These are phyloP conservation scores for Grosmannia penicillata DNA, from an alignment of 2,329 filamentous ascomycete genomes.

Conservation along the genomic window DNA sequence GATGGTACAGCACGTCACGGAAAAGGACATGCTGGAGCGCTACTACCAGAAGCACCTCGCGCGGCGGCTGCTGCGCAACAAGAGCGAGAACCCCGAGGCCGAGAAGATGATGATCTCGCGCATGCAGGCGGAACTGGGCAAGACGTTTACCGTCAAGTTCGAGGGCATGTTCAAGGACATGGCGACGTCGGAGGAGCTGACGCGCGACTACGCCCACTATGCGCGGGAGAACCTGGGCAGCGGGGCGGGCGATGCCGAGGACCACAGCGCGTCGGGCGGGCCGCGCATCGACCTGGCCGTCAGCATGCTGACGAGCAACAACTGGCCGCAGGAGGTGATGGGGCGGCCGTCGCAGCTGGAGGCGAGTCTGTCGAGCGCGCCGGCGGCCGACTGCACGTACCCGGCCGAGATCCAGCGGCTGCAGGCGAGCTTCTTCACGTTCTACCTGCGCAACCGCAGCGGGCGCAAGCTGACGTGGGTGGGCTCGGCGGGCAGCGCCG, in stretches of 20 bases:
- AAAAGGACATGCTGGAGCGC: constrained; percentile 88
- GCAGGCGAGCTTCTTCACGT: constrained; percentile 75
- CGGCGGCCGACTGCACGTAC: constrained; percentile 45
- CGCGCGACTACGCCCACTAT: constrained; percentile 59
- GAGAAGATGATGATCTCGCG: constrained; percentile 92
- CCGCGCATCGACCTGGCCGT: constrained; percentile 66
- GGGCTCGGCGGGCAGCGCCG: constrained; percentile 58
- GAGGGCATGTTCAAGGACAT: constrained; percentile 99
- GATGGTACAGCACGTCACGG: constrained; percentile 72
- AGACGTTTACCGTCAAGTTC: constrained; percentile 81
- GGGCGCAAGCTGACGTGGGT: constrained; percentile 82
- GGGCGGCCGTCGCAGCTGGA: constrained; percentile 39
- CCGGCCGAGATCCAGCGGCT: constrained; percentile 59
- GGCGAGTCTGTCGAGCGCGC: constrained; percentile 17
- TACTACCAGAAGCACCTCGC: constrained; percentile 98
- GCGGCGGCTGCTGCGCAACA: constrained; percentile 71
- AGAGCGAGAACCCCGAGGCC: constrained; percentile 78
- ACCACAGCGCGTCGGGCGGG: constrained; percentile 31
- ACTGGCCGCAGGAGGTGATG: constrained; percentile 89
- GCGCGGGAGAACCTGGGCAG: constrained; percentile 34
- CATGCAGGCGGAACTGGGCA: constrained; percentile 94
- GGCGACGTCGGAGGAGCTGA: constrained; percentile 72
- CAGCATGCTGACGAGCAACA: constrained; percentile 80
- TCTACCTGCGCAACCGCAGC: constrained; percentile 75
- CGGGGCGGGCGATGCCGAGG: constrained; percentile 20